Conservation (phyloP, 805 yeast species). For the Lipomyces mesembrius region DNA sequence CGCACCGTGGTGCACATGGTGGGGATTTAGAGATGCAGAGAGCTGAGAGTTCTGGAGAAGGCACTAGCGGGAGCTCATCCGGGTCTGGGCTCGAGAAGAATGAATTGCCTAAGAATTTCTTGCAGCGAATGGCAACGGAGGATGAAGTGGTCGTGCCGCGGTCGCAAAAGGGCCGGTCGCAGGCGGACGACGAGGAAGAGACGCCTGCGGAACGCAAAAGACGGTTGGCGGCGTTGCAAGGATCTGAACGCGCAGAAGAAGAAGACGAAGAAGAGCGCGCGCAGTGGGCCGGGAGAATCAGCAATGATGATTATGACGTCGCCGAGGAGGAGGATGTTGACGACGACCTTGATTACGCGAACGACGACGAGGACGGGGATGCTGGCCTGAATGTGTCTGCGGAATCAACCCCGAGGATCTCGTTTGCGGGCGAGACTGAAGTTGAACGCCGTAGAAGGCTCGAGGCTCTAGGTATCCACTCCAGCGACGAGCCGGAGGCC, state of each 20-base stretch:
- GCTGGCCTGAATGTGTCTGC: constrained; percentile 21
- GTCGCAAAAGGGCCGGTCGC: constrained; percentile 11
- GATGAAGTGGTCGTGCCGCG: constrained; percentile 41
- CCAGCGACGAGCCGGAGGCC: constrained; percentile 25
- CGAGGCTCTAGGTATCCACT: constrained; percentile 46
- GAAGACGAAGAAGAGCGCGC: constrained; percentile 41
- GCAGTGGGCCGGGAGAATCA: constrained; percentile 35
- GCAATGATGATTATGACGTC: constrained; percentile 37
- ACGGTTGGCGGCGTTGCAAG: constrained; percentile 38
- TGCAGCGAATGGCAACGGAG: constrained; percentile 36
- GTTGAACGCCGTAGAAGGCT: constrained; percentile 68
- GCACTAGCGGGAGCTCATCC: constrained; percentile 15
- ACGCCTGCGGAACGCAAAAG: constrained; percentile 36
- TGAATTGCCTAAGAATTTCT: constrained; percentile 31
- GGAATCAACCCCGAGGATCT: constrained; percentile 24
- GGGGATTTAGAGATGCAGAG: constrained; percentile 32
- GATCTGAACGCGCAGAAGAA: constrained; percentile 39
- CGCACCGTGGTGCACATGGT: neutral
- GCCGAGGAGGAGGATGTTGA: constrained; percentile 24
- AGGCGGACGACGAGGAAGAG: constrained; percentile 39
- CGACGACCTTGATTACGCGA: constrained; percentile 36
- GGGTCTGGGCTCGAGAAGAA: constrained; percentile 34
- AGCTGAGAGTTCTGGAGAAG: constrained; percentile 14
- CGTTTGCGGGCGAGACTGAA: constrained; percentile 57
- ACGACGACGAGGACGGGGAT: constrained; percentile 40